A percentile compares a stretch with the other conserved stretches of the same genome.
phyloP scores from a whole-genome alignment of 305 asterid species.

The Ajuga reptans region DNA sequence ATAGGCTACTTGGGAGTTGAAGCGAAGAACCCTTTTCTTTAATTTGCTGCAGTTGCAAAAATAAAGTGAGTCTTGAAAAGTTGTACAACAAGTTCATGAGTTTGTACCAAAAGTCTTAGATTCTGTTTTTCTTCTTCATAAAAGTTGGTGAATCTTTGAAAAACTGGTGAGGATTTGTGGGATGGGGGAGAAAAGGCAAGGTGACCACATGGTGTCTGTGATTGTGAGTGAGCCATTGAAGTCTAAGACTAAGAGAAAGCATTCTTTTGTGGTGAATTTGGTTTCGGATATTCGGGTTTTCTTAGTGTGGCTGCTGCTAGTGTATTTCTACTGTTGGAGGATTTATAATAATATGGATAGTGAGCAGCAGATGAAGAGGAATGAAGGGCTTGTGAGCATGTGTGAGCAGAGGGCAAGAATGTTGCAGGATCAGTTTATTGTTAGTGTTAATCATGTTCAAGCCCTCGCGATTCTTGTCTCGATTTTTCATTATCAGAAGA shows the following conservation, averaged over 20 bases:
- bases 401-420: slow-evolving; percentile 95
- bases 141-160: slow-evolving; percentile 18
- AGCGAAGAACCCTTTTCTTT: slow-evolving; percentile 24
- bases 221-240: slow-evolving; percentile 48
- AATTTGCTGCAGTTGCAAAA: slow-evolving; percentile 24
- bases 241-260: slow-evolving; percentile 46
- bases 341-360: slow-evolving; percentile 41
- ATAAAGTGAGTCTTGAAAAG: slow-evolving; percentile 33
- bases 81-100: slow-evolving; percentile 25
- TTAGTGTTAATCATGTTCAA: slow-evolving; percentile 87
- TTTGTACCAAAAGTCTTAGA: slow-evolving; percentile 18
- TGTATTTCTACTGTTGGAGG: slow-evolving; percentile 22
- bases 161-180: slow-evolving; percentile 4
- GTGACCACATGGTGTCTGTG: slow-evolving; percentile 53
- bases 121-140: not conserved
- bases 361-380: slow-evolving; percentile 48
- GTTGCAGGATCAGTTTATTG: slow-evolving; percentile 89
- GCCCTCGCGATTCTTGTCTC: slow-evolving; percentile 90
- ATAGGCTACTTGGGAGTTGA: slow-evolving; percentile 29
- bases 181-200: slow-evolving; percentile 57
- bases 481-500: slow-evolving; percentile 78
- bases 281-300: slow-evolving; percentile 31
- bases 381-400: slow-evolving; percentile 69
- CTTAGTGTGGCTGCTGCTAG: slow-evolving; percentile 37
- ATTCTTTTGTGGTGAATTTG: slow-evolving; percentile 27